Conservation (phyloP, 306 rosid species). For the Senna tora region DNA sequence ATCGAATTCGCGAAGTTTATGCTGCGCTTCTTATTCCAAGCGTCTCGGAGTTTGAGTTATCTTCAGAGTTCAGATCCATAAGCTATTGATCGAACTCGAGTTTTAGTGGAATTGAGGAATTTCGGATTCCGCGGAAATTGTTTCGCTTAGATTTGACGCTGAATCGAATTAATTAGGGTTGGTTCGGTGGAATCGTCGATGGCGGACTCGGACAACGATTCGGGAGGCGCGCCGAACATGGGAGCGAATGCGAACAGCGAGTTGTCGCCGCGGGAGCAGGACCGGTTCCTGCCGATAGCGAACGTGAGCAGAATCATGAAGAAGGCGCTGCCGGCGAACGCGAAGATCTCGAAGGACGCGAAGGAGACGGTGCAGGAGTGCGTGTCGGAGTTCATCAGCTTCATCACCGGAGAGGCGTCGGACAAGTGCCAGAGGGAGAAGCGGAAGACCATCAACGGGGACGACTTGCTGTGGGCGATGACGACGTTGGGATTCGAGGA, state of each 20-base stretch:
- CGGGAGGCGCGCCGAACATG: constrained; percentile 45
- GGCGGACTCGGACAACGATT: constrained; percentile 75
- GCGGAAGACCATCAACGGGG: constrained; percentile 76
- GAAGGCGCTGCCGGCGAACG: constrained; percentile 72
- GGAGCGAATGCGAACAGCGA: constrained; percentile 35
- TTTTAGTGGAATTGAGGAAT: neutral
- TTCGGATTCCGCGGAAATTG: constrained; percentile 7
- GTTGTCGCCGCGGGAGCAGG: constrained; percentile 61
- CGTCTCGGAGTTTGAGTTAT: neutral
- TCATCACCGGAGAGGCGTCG: constrained; percentile 75
- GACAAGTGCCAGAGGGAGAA: constrained; percentile 78
- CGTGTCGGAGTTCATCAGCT: constrained; percentile 75
- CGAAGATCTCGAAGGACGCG: constrained; percentile 77
- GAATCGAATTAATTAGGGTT: constrained; percentile 1
- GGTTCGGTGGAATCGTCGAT: constrained; percentile 24
- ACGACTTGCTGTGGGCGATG: constrained; percentile 77
- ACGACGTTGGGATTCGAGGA: constrained; percentile 69
- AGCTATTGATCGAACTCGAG: neutral
- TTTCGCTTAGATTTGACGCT: neutral
- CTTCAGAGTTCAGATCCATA: neutral
- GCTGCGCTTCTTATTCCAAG: neutral
- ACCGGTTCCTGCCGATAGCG: constrained; percentile 68
- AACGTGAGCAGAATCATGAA: constrained; percentile 79
- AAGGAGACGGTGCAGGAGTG: constrained; percentile 76
- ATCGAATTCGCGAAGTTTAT: neutral